phyloP scores from a whole-genome alignment of 2,329 filamentous ascomycete species.

The Penicillium frequentans region DNA sequence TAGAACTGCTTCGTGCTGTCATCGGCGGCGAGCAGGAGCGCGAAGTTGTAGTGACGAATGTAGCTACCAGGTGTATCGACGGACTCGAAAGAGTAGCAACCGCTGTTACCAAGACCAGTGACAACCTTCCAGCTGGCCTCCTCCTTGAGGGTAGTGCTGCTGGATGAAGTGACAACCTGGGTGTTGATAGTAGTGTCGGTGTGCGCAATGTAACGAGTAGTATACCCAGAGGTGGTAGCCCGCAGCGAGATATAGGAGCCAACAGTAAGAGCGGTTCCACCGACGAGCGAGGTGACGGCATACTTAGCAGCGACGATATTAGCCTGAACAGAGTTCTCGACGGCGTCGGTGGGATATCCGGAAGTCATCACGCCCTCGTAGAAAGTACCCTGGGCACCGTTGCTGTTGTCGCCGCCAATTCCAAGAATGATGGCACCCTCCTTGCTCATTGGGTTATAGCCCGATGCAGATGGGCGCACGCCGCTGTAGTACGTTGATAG shows the following conservation, averaged over 20 bases:
- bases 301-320: slow-evolving; percentile 63
- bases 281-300: slow-evolving; percentile 47
- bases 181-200: slow-evolving; percentile 53
- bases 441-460: slow-evolving; percentile 64
- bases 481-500: slow-evolving; percentile 63
- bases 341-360: slow-evolving; percentile 61
- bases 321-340: slow-evolving; percentile 59
- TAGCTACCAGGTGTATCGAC: slow-evolving; percentile 59
- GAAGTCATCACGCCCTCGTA: slow-evolving; percentile 66
- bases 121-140: slow-evolving; percentile 57
- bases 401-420: slow-evolving; percentile 68
- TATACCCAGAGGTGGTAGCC: slow-evolving; percentile 57
- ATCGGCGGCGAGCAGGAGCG: slow-evolving; percentile 50
- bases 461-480: slow-evolving; percentile 48
- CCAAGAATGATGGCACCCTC: slow-evolving; percentile 68
- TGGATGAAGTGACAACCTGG: slow-evolving; percentile 55
- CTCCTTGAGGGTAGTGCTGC: slow-evolving; percentile 50
- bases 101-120: slow-evolving; percentile 57
- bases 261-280: slow-evolving; percentile 49
- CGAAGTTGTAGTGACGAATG: slow-evolving; percentile 58
- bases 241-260: slow-evolving; percentile 56
- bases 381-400: slow-evolving; percentile 61
- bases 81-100: slow-evolving; percentile 63
- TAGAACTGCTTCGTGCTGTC: slow-evolving; percentile 58
- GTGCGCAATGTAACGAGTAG: slow-evolving; percentile 57